Percentiles rank a stretch among this genome's conserved stretches.
Evolutionary conservation across 208 protist species (phyloP).

Genomic region (Trichomonas tenax): DNA sequence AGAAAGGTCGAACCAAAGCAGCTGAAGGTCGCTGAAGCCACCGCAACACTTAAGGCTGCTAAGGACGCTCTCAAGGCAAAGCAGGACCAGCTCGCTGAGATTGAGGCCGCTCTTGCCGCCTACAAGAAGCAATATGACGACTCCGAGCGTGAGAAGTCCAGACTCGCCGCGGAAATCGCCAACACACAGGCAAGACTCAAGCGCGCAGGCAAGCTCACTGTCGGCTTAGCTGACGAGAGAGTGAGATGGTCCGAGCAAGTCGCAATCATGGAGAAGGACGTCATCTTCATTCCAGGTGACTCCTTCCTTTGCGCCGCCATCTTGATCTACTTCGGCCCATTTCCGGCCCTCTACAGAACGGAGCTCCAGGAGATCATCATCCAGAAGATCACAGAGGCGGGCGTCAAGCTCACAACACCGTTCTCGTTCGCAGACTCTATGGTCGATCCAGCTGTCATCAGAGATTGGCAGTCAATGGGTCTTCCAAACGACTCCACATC

Average conservation of each 20-base stretch:
- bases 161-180: not conserved
- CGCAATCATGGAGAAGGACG: constrained; percentile 25
- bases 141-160: not conserved
- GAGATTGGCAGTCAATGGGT: constrained; percentile 80
- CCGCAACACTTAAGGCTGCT: constrained; percentile 61
- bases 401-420: constrained; percentile 46
- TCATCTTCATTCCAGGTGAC: constrained; percentile 64
- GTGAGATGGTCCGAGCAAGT: constrained; percentile 20
- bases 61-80: constrained; percentile 65
- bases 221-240: constrained; percentile 37
- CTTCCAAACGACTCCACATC: constrained; percentile 79
- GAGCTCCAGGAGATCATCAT: constrained; percentile 58
- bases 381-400: constrained; percentile 39
- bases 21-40: constrained; percentile 61
- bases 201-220: constrained; percentile 76
- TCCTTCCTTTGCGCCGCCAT: constrained; percentile 75
- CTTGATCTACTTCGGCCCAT: constrained; percentile 75
- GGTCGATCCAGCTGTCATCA: constrained; percentile 74
- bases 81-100: constrained; percentile 62
- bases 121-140: constrained; percentile 37
- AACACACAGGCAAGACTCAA: constrained; percentile 41
- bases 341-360: constrained; percentile 67
- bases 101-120: constrained; percentile 49
- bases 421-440: constrained; percentile 65
- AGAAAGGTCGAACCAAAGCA: constrained; percentile 79